phyloP scores from a whole-genome alignment of 176 grass and related monocot genomes.

The Raddia distichophylla region DNA sequence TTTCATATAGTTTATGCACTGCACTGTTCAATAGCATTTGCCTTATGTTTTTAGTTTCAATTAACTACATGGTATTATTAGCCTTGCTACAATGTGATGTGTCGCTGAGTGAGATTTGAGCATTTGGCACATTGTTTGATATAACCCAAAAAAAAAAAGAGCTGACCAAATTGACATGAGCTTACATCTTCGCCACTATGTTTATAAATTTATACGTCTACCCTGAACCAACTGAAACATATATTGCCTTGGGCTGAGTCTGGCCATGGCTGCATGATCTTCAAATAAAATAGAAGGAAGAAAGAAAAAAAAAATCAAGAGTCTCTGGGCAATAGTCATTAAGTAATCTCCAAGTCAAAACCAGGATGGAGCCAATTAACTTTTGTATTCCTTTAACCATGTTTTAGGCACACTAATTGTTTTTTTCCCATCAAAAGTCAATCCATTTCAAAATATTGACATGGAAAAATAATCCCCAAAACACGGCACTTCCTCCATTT shows the following conservation, averaged over 20 bases:
- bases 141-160: neutral
- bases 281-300: neutral
- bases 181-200: neutral
- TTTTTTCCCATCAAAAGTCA: constrained; percentile 29
- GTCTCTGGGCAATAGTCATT: constrained; percentile 31
- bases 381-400: neutral
- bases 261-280: too few relatives aligned
- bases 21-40: too few relatives aligned
- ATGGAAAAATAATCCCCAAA: neutral
- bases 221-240: neutral
- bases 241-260: neutral
- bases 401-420: neutral
- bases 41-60: neutral
- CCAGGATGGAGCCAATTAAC: neutral
- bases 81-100: neutral
- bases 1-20: too few relatives aligned
- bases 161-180: neutral
- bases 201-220: neutral
- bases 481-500: constrained; percentile 29
- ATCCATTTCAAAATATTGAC: constrained; percentile 40
- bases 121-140: neutral
- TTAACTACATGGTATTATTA: neutral
- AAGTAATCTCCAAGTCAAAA: constrained; percentile 42
- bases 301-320: neutral
- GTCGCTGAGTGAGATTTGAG: neutral